phyloP scores from a whole-genome alignment of 2,329 filamentous ascomycete genomes.

The Microdochium bolleyi region DNA sequence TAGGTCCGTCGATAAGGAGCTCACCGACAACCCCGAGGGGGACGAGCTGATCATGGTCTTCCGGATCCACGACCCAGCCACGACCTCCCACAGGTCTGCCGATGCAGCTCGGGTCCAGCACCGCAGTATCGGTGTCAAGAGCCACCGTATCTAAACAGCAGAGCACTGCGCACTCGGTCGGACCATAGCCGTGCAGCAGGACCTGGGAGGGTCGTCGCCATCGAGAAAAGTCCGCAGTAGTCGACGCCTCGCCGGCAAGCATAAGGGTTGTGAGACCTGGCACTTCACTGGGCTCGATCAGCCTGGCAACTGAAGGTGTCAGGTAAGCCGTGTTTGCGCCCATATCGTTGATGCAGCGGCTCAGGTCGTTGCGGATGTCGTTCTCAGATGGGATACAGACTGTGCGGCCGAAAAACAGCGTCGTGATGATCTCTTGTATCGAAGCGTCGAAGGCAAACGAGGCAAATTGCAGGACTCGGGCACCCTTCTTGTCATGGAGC shows the following conservation, averaged over 20 bases:
- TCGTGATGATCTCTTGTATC: conserved; percentile 41
- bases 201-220: neutral
- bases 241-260: neutral
- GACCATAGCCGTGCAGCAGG: neutral
- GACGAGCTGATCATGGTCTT: conserved; percentile 4
- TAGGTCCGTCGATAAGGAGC: conserved; percentile 7
- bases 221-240: neutral
- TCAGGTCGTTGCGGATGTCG: conserved; percentile 40
- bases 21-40: conserved; percentile 8
- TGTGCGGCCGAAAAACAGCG: conserved; percentile 47
- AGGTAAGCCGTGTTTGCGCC: neutral
- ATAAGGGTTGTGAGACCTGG: neutral
- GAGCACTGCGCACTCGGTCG: neutral
- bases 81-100: neutral
- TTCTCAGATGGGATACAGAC: conserved; percentile 47
- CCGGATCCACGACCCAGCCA: conserved; percentile 5
- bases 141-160: neutral
- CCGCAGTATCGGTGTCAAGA: conserved; percentile 1
- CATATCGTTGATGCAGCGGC: conserved; percentile 4
- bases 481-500: neutral
- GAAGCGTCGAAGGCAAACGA: conserved; percentile 46
- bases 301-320: neutral
- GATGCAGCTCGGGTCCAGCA: neutral
- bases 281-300: conserved; percentile 14
- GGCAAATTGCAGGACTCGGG: conserved; percentile 37